A percentile compares a stretch with the other conserved stretches of the same genome.
phyloP scores from a whole-genome alignment of 768 basidiomycete species.

The Leccinum longicurvipes region DNA sequence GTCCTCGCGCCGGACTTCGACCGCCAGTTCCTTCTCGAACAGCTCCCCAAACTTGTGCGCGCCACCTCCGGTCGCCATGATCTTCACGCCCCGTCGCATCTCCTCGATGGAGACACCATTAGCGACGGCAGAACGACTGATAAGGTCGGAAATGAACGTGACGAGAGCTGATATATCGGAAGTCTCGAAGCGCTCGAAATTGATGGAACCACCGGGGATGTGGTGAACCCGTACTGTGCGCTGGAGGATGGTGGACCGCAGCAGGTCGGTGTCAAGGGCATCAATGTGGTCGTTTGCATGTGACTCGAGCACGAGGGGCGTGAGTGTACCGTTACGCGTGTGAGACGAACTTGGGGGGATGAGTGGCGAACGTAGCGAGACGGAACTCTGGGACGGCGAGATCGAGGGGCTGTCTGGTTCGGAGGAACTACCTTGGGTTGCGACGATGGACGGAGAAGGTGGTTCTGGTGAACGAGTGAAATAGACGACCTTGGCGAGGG shows the following conservation, averaged over 20 bases:
- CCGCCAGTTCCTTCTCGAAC: conserved; percentile 67
- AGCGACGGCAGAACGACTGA: conserved; percentile 77
- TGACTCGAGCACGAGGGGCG: conserved; percentile 71
- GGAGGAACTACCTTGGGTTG: conserved; percentile 56
- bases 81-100: conserved; percentile 91
- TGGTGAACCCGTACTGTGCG: conserved; percentile 58
- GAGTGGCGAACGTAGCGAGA: conserved; percentile 18
- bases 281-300: conserved; percentile 27
- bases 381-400: conserved; percentile 23
- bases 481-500: conserved; percentile 96
- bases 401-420: conserved; percentile 42
- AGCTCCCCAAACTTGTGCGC: conserved; percentile 92
- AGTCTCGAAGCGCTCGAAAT: conserved; percentile 97
- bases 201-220: conserved; percentile 94
- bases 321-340: conserved; percentile 69
- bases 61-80: conserved; percentile 97
- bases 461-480: conserved; percentile 92
- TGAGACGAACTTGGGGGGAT: conserved; percentile 29
- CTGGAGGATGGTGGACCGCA: conserved; percentile 65
- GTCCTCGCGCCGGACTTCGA: conserved; percentile 88
- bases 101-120: conserved; percentile 87
- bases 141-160: conserved; percentile 81
- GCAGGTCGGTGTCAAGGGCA: conserved; percentile 39
- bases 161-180: conserved; percentile 82
- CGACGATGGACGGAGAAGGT: conserved; percentile 66